Conservation (phyloP, 305 asterid genomes). For the Plantago coronopus region DNA sequence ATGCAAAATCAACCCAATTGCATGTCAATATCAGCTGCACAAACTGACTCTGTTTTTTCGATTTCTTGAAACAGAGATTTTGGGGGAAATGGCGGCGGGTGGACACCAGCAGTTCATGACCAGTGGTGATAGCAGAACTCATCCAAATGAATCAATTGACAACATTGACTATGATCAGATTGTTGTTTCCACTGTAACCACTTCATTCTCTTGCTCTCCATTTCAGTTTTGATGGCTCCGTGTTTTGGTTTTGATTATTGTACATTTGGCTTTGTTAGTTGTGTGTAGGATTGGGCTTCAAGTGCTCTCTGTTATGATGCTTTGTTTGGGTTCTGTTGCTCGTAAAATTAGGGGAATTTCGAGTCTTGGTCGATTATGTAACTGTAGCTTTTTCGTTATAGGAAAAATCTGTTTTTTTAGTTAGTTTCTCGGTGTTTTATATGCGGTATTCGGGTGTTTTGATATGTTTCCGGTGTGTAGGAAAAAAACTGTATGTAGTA, state of each 20-base stretch:
- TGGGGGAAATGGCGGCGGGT: slow-evolving; percentile 43
- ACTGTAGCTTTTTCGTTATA: no score
- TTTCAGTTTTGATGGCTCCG: neutral
- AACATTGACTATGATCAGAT: slow-evolving; percentile 78
- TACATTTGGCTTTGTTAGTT: neutral
- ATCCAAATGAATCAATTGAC: slow-evolving; percentile 60
- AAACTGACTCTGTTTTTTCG: slow-evolving; percentile 15
- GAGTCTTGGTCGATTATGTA: no score
- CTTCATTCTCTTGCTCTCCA: neutral
- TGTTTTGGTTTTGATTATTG: neutral
- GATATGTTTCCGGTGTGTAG: no score
- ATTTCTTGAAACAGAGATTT: slow-evolving; percentile 31
- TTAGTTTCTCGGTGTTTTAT: no score
- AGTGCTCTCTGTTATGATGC: neutral
- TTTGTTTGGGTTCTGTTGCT: no score
- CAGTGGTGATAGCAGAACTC: slow-evolving; percentile 36
- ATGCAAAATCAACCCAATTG: no score
- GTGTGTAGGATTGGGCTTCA: no score
- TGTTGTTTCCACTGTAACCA: slow-evolving; percentile 74
- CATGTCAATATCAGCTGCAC: no score
- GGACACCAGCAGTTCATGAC: slow-evolving; percentile 75
- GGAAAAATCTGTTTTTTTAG: no score
- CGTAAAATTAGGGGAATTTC: no score
- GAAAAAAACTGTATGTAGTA: no score
- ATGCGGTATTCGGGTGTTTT: slow-evolving; percentile 1